phyloP scores from a whole-genome alignment of 2,329 filamentous ascomycete genomes.

The Penicillium sp. region DNA sequence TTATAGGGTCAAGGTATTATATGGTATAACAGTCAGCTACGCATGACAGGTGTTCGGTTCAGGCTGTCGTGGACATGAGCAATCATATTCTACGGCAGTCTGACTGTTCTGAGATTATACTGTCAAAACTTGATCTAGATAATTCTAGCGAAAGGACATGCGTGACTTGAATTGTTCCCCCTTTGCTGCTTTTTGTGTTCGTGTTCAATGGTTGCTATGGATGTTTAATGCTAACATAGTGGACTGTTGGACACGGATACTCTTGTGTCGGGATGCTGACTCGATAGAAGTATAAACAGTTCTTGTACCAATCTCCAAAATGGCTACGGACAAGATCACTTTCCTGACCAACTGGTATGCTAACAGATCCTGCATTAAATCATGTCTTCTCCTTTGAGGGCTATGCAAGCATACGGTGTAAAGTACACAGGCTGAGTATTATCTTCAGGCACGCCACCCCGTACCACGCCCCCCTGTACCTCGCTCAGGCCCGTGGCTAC shows the following conservation, averaged over 20 bases:
- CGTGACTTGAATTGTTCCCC: slow-evolving; percentile 58
- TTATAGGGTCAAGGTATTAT: slow-evolving; percentile 46
- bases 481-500: slow-evolving; percentile 73
- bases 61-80: slow-evolving; percentile 8
- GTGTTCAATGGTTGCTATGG: slow-evolving; percentile 3
- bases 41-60: slow-evolving; percentile 47
- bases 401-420: background rate
- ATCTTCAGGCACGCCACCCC: slow-evolving; percentile 71
- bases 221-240: background rate
- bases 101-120: slow-evolving; percentile 70
- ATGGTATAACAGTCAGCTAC: slow-evolving; percentile 41
- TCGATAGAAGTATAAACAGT: slow-evolving; percentile 26
- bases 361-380: slow-evolving; percentile 8
- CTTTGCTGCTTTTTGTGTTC: slow-evolving; percentile 19
- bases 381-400: no score
- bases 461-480: slow-evolving; percentile 76
- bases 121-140: slow-evolving; percentile 82
- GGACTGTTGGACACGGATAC: slow-evolving; percentile 10
- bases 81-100: slow-evolving; percentile 24
- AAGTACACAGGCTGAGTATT: slow-evolving; percentile 30
- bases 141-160: slow-evolving; percentile 88
- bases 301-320: slow-evolving; percentile 47
- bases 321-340: slow-evolving; percentile 83
- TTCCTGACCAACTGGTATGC: slow-evolving; percentile 80
- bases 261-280: slow-evolving; percentile 31